Base-by-base conservation (phyloP, 345 rosid species). In the Crucihimalaya himalaica region DNA sequence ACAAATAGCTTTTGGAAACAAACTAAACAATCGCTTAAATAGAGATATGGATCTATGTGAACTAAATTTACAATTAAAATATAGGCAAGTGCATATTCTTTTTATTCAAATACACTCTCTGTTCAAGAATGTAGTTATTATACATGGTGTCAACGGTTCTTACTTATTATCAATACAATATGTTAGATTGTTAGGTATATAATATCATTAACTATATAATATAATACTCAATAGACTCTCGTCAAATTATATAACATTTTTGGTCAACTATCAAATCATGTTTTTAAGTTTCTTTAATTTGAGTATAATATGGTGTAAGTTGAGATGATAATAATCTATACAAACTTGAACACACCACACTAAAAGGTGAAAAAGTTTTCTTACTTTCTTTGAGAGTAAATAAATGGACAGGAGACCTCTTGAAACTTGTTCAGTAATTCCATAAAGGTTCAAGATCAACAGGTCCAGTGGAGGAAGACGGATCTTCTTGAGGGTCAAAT, bases 391-490 rank as follows among this genome's bases (percentile, higher is more conserved):
- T 18, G 68, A 76, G 59, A 45, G 52, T 76, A 69, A 43, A 35
- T 46, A 45, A 76, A 52, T 20, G 53, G 27, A 11, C 16, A 42
- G 0, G 25, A 35, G 28, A 32, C 4, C 4, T 34, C 52, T 48
- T 71, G 56, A 51, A 42, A 51, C 50, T 48, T 71, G 62, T 71
- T 84, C 81, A 89, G 80, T 81, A 89, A 81, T 79, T 86, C 98
- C 98, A 90, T 23, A 92, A 75, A 73, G 81, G 79, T 62, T 84
- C 92, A 70, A 88, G 83, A 63, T 85, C 90, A 63, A 80, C 71
- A 2, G 87, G 79, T 56, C 73, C 83, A 12, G 81, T 76, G 0
- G 88, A 83, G 55, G 86, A 82, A 66, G 91, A 78, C 0, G 81
- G 90, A 6, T 69, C 85, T 18, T 76, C 87, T 48, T 78, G 92